Evolutionary conservation across 2,329 filamentous ascomycete species (phyloP), one percentile per base, ranked within the genome.

Genomic region (Epicoccum sorghinum): DNA sequence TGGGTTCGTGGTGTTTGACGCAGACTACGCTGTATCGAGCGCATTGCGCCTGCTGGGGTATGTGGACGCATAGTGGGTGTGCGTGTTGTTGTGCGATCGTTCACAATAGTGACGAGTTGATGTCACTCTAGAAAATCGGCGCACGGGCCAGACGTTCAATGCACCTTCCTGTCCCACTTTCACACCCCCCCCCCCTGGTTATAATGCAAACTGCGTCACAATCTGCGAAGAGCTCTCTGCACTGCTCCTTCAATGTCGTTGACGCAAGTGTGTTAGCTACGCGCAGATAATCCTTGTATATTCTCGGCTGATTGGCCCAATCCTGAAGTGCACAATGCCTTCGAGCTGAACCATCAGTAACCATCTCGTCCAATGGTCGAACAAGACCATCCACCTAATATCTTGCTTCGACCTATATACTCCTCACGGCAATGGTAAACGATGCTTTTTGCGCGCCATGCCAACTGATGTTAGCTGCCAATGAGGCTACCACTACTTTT

Each of bases 11-110:
- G n/a, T 51, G 29, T 22, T 32, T 53, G 52, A 3, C 25, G 27
- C 18, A 52, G 1, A 10, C 23, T 50, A 32, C 37, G 29, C 35
- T 41, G 52, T 38, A 65, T 43, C 8, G 55, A 61, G 44, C 58
- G 54, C 27, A 57, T 32, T 46, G 55, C 53, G 41, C 55, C 36
- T 4, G 43, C 35, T 22, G 52, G 23, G 24, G 13, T 43, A 22
- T 57, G 52, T 25, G 57, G 51, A 36, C 52, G 57, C 62, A 67
- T 67, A 32, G 25, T 40, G 5, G 18, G 12, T 4, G 3, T 22
- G 3, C 23, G 22, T 38, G 14, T 25, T 39, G 24, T 29, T 27
- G 23, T 47, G 32, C 12, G 24, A 24, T 6, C n/a, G 37, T 10
- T 33, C 18, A 32, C 18, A 8, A 23, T 27, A 14, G 30, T 29